Conservation (phyloP, 345 rosid genomes). For the Eucalyptus sp. region DNA sequence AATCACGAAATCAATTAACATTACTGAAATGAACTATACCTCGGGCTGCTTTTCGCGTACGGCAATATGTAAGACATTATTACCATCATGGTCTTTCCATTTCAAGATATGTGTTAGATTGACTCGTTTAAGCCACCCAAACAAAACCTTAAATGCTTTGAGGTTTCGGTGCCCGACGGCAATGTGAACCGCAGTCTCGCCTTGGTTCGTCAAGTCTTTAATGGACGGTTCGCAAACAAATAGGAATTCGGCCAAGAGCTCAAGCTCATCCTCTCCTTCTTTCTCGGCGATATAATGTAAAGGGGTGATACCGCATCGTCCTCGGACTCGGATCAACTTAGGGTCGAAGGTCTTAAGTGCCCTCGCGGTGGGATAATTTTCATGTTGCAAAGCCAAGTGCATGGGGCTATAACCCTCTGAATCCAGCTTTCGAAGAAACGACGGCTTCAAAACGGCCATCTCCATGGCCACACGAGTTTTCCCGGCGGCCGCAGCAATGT, state of each 20-base stretch:
- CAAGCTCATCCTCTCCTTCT: neutral
- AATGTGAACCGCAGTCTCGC: neutral
- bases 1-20: fast-evolving
- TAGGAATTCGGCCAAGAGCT: neutral
- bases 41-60: fast-evolving
- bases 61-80: neutral
- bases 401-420: neutral
- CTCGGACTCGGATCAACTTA: neutral
- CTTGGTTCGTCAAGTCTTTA: neutral
- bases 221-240: neutral
- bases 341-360: neutral
- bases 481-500: fast-evolving
- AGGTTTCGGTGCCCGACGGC: neutral
- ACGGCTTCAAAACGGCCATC: neutral
- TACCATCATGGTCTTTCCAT: neutral
- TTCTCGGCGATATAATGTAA: neutral
- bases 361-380: fast-evolving
- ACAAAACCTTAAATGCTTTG: fast-evolving
- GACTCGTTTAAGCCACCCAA: neutral
- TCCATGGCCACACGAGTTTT: fast-evolving
- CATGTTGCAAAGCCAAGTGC: neutral
- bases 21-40: fast-evolving
- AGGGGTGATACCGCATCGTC: neutral
- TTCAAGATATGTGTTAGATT: neutral
- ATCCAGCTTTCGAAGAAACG: fast-evolving